A percentile compares a stretch with the other conserved stretches of the same genome.
Conservation (phyloP, 2,329 filamentous ascomycete genomes). For the Capronia epimyces region DNA sequence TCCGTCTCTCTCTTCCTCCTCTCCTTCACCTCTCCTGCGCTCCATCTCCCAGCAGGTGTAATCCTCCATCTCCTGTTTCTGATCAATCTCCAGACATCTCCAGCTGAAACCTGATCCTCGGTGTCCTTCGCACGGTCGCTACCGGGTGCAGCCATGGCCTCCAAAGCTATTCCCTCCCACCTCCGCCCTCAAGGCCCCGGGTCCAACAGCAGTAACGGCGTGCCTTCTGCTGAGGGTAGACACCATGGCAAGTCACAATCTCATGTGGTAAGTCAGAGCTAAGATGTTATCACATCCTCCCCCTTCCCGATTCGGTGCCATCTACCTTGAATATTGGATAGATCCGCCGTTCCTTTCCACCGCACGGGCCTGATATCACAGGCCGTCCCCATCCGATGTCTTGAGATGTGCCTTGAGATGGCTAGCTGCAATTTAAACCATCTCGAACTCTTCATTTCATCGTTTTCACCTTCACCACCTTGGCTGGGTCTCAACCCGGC, state of each 20-base stretch:
- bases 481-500: conserved; percentile 2
- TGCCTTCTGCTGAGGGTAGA: conserved; percentile 39
- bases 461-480: conserved; percentile 5
- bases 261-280: conserved; percentile 47
- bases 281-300: neutral
- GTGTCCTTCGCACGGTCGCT: neutral
- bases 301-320: conserved; percentile 2
- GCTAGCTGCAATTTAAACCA: neutral
- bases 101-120: conserved; percentile 7
- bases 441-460: neutral
- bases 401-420: neutral
- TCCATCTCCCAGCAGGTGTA: neutral
- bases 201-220: conserved; percentile 28
- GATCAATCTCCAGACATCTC: conserved; percentile 16
- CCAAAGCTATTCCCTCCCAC: conserved; percentile 75
- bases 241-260: conserved; percentile 53
- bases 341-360: conserved; percentile 1
- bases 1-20: neutral
- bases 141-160: conserved; percentile 54
- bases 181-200: conserved; percentile 54
- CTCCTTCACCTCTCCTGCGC: neutral
- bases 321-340: conserved; percentile 3
- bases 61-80: neutral
- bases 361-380: conserved; percentile 11
- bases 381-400: neutral